Base-by-base conservation (phyloP, 202 grass and related monocot genomes). In the Digitaria exilis region DNA sequence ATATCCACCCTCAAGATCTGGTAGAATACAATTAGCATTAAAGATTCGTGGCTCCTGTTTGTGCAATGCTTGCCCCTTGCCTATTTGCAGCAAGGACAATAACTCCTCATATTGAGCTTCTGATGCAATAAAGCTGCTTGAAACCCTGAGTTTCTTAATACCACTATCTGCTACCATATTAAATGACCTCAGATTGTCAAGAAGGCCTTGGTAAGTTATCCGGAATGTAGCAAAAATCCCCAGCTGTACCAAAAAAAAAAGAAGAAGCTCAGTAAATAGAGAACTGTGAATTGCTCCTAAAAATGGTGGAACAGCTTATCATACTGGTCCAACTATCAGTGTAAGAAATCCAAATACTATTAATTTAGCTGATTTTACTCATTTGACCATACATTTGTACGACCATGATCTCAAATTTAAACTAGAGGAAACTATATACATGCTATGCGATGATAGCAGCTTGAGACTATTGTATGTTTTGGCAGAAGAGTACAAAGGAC, bases 91-190 rank as follows among this genome's bases (percentile, higher is more conserved):
- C 45, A 96, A 79, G 21, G 82, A 82, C 18, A 84, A 77, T 70
- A 99, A 79, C 75, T 89, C 87, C 51, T 89, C 86, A 37, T 87
- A 96, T 17, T 92, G 84, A 4, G 65, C 82, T 89, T 91, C 43
- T 37, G 86, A 86, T 44, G 92, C 71, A 72, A 50, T 67, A 86
- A 94, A 87, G 61, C 87, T 82, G 34, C 67, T 77, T 50, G 91
- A 91, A 35, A 99, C 75, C 65, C 85, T 94, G 18, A 99, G 85
- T 34, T 89, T 85, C 56, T 89, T 89, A 24, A 99, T 89, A 22
- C 96, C 91, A 43, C 29, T 29, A 9, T 17, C 9, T 50, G 81
- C 76, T 80, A 72, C 41, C 31, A 71, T 50, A 76, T 87, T 90
- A 58, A 90, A 90, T 74, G 65, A 85, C 75, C 79, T 96, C 17